phyloP scores from a whole-genome alignment of 108 stramenopile species.

The Pseudonitzschia multistriata region DNA sequence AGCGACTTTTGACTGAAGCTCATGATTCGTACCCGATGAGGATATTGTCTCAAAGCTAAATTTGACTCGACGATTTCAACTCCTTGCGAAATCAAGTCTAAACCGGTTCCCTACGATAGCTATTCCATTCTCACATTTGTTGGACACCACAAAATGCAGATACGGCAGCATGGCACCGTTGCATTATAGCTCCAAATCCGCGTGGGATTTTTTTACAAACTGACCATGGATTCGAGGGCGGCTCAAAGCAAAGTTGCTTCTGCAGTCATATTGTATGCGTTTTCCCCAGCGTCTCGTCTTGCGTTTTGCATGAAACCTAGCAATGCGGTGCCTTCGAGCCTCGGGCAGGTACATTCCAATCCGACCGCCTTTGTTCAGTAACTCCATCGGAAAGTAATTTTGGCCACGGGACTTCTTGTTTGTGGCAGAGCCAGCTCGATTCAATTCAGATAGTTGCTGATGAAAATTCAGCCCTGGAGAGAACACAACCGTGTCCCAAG shows the following conservation, averaged over 20 bases:
- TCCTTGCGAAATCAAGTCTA: no score
- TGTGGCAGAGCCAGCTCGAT: not conserved
- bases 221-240: constrained; percentile 98
- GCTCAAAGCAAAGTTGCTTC: constrained; percentile 96
- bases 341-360: constrained; percentile 95
- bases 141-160: no score
- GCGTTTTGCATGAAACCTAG: constrained; percentile 94
- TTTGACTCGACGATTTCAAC: no score
- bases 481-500: constrained; percentile 69
- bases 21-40: no score
- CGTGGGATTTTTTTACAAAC: constrained; percentile 82
- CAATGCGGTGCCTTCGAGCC: constrained; percentile 89
- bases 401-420: no score
- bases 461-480: constrained; percentile 51
- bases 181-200: constrained; percentile 19
- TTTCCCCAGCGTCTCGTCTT: constrained; percentile 96
- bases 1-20: no score
- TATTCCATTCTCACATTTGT: no score
- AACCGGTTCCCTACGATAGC: no score
- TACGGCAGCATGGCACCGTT: no score
- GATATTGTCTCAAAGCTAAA: no score
- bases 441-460: not conserved
- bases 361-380: constrained; percentile 86
- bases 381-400: constrained; percentile 78
- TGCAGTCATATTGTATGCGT: constrained; percentile 97